Conservation (phyloP, 768 basidiomycete genomes). For the Tricholoma sp. region DNA sequence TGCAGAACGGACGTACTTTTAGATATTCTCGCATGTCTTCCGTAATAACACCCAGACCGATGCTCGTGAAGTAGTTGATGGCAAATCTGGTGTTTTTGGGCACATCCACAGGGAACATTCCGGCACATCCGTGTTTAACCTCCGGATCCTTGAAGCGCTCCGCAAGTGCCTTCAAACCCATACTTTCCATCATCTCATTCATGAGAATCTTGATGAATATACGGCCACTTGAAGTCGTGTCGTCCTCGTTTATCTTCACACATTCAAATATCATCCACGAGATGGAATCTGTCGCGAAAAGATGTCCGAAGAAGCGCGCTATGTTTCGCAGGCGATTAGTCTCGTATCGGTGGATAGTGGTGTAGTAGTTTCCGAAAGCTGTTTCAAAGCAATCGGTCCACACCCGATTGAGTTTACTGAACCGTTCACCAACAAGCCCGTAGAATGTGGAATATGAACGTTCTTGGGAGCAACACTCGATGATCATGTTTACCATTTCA, state of each 20-base stretch:
- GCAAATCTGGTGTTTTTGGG: slow-evolving; percentile 95
- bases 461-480: slow-evolving; percentile 99
- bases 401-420: slow-evolving; percentile 91
- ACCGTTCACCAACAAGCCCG: slow-evolving; percentile 92
- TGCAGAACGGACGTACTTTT: slow-evolving; percentile 49
- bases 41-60: slow-evolving; percentile 85
- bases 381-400: slow-evolving; percentile 90
- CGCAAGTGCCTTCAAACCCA: slow-evolving; percentile 83
- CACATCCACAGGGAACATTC: slow-evolving; percentile 94
- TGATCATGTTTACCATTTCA: slow-evolving; percentile 96
- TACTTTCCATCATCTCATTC: slow-evolving; percentile 90
- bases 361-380: slow-evolving; percentile 87
- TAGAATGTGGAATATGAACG: slow-evolving; percentile 98
- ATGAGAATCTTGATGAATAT: slow-evolving; percentile 98
- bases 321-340: slow-evolving; percentile 98
- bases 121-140: slow-evolving; percentile 61
- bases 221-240: slow-evolving; percentile 92
- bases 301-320: slow-evolving; percentile 92
- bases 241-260: slow-evolving; percentile 94
- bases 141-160: slow-evolving; percentile 90
- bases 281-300: slow-evolving; percentile 80
- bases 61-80: slow-evolving; percentile 97
- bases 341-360: slow-evolving; percentile 97
- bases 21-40: slow-evolving; percentile 97
- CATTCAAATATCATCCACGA: slow-evolving; percentile 84